These are phyloP conservation scores for Chenopodium quinoa DNA, from an alignment of 148 eudicot species.

Conservation along the genomic window DNA sequence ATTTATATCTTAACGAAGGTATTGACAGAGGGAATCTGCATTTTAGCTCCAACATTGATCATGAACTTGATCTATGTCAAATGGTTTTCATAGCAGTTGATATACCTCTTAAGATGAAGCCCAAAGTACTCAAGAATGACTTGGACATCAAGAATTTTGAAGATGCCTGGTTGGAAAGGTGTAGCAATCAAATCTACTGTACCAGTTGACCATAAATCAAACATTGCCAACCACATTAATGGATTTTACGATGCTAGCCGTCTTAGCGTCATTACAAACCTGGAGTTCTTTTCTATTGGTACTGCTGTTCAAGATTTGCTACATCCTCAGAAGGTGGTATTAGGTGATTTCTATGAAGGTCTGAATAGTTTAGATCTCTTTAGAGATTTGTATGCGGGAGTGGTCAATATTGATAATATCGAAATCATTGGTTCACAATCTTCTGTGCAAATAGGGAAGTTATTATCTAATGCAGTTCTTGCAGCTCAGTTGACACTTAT, in stretches of 20 bases:
- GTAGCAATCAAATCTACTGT: not conserved
- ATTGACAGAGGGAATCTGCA: not conserved
- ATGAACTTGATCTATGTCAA: not conserved
- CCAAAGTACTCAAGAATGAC: not conserved
- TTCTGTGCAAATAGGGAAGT: not conserved
- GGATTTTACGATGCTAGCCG: not conserved
- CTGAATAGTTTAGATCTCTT: not conserved
- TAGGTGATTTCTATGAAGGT: not conserved
- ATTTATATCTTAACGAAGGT: not conserved
- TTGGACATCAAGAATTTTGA: not conserved
- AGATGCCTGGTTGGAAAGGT: not conserved
- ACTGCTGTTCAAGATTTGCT: not conserved
- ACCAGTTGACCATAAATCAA: not conserved
- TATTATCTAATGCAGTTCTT: not conserved
- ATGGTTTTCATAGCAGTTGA: not conserved
- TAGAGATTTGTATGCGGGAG: not conserved
- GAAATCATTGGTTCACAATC: not conserved
- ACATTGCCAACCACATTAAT: not conserved
- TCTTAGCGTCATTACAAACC: not conserved
- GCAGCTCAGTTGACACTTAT: not conserved
- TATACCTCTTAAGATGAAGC: not conserved
- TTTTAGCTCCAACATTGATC: not conserved
- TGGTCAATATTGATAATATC: not conserved
- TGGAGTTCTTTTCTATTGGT: not conserved
- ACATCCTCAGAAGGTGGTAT: not conserved